These are phyloP conservation scores for Aspergillus diversus DNA, from an alignment of 495 filamentous ascomycete genomes.

Conservation along the genomic window DNA sequence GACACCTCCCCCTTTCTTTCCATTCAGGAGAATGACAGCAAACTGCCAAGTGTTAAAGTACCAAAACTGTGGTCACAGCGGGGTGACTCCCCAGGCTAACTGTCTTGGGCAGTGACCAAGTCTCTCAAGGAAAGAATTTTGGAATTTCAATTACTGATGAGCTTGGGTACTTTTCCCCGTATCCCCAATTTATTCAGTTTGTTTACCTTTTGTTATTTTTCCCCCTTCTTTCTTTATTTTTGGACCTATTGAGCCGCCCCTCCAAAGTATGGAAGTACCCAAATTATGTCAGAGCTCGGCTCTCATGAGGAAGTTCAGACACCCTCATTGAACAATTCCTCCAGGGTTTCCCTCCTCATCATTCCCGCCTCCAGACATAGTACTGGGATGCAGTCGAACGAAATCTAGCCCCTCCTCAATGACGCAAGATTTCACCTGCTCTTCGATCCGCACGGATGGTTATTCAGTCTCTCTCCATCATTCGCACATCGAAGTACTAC, in stretches of 20 bases:
- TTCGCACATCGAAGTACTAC: not conserved
- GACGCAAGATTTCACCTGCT: not conserved
- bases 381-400: not conserved
- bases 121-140: no score
- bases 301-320: not conserved
- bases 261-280: no score
- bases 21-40: not conserved
- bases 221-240: no score
- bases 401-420: not conserved
- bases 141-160: no score
- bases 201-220: no score
- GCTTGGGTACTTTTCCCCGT: no score
- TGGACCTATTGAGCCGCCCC: no score
- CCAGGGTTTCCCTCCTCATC: not conserved
- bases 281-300: not conserved
- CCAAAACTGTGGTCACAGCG: conserved; percentile 9
- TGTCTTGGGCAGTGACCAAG: not conserved
- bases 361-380: not conserved
- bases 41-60: not conserved
- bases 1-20: not conserved
- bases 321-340: not conserved
- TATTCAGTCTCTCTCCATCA: not conserved
- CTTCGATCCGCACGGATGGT: not conserved
- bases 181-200: no score
- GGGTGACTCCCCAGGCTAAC: conserved; percentile 14